Percentiles rank a stretch among this genome's conserved stretches.
Conservation (phyloP, 768 basidiomycete species). For the Sporobolomyces roseus region DNA sequence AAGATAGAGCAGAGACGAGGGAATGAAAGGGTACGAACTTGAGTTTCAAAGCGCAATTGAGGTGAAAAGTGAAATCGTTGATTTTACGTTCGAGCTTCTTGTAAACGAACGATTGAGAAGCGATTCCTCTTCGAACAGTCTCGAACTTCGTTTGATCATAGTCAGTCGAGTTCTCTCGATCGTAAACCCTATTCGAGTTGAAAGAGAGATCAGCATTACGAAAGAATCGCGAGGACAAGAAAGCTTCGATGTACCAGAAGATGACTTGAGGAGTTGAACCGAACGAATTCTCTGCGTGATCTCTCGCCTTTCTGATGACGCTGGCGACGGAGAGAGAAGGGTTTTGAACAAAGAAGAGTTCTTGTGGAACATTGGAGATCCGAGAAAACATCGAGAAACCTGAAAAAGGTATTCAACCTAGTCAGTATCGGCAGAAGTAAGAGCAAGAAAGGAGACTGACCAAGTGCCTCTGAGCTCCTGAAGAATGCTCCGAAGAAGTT, state of each 20-base stretch:
- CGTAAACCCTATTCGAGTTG: conserved; percentile 14
- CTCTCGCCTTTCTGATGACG: neutral
- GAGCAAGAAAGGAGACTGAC: neutral
- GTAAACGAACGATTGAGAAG: conserved; percentile 17
- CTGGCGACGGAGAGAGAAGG: neutral
- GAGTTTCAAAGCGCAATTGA: conserved; percentile 19
- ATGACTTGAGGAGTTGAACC: neutral
- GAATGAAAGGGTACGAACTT: neutral
- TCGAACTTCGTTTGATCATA: conserved; percentile 17
- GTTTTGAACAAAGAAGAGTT: neutral
- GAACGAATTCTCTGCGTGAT: neutral
- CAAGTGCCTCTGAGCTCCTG: neutral
- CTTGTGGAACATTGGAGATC: neutral
- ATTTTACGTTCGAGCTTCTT: neutral
- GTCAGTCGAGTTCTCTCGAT: neutral
- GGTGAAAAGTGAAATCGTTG: conserved; percentile 2
- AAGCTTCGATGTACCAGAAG: conserved; percentile 3
- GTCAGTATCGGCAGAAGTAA: neutral
- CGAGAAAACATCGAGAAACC: neutral
- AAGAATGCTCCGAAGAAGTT: neutral
- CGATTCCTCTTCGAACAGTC: conserved; percentile 1
- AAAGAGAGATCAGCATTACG: no score
- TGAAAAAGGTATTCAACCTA: neutral
- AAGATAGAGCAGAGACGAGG: neutral
- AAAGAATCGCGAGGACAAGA: no score